These are phyloP conservation scores for Corymbia maculata DNA, from an alignment of 345 rosid genomes.

Conservation along the genomic window DNA sequence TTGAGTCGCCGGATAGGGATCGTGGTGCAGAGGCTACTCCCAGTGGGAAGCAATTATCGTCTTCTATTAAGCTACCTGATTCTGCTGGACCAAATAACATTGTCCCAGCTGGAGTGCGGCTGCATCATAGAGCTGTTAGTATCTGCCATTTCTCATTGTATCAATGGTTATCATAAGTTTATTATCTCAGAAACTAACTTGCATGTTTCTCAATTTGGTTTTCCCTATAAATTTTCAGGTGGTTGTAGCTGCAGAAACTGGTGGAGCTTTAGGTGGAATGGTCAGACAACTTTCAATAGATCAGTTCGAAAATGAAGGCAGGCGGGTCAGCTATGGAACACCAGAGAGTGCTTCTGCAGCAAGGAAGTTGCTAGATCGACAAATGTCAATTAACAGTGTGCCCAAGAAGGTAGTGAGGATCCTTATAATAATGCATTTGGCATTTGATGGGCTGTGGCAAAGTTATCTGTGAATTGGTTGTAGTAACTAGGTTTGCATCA, in stretches of 20 bases:
- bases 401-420: conserved; percentile 67
- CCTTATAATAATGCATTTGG: neutral
- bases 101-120: conserved; percentile 79
- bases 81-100: conserved; percentile 52
- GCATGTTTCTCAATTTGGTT: neutral
- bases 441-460: neutral
- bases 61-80: conserved; percentile 67
- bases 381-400: conserved; percentile 91
- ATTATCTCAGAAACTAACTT: neutral
- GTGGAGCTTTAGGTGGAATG: conserved; percentile 99
- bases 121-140: conserved; percentile 98
- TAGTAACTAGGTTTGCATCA: neutral
- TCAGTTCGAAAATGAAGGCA: conserved; percentile 98
- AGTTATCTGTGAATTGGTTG: neutral
- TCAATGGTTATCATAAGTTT: neutral
- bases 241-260: conserved; percentile 97
- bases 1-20: conserved; percentile 86
- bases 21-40: conserved; percentile 98
- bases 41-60: conserved; percentile 70
- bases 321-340: conserved; percentile 95
- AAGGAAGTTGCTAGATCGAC: conserved; percentile 91
- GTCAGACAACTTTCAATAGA: conserved; percentile 97
- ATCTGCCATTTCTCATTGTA: neutral
- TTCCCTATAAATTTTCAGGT: conserved; percentile 35
- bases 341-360: conserved; percentile 98